Evolutionary conservation across 768 basidiomycete species (phyloP).

Genomic region (Tephrocybe sp.): DNA sequence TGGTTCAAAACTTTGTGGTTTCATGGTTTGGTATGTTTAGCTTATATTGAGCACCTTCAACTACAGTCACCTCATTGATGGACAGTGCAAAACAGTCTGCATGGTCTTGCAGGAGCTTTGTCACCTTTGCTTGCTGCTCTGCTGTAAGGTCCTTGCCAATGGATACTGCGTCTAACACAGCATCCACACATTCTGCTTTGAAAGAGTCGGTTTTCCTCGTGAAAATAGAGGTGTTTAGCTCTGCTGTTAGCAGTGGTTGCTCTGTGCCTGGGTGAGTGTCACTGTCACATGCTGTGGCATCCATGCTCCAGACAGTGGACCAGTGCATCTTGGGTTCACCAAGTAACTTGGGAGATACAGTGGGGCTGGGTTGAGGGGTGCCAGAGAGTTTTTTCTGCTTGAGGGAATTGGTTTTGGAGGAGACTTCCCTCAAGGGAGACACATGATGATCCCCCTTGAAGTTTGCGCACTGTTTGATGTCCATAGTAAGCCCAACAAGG

Average conservation of each 20-base stretch:
- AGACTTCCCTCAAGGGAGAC: constrained; percentile 11
- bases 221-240: constrained; percentile 11
- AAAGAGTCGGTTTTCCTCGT: constrained; percentile 27
- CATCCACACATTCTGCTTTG: constrained; percentile 18
- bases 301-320: constrained; percentile 8
- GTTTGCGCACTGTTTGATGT: constrained; percentile 15
- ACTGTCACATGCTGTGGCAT: not conserved
- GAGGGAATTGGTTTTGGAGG: not conserved
- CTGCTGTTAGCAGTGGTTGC: no score
- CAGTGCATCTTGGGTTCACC: not conserved
- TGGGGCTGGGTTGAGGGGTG: not conserved
- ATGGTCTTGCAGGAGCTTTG: constrained; percentile 22
- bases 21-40: constrained; percentile 30
- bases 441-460: constrained; percentile 12
- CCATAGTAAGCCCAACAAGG: constrained; percentile 5
- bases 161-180: constrained; percentile 19
- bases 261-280: no score
- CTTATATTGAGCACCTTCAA: no score
- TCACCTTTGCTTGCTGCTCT: constrained; percentile 23
- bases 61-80: no score
- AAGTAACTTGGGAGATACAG: not conserved
- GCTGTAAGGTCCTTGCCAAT: constrained; percentile 30
- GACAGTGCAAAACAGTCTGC: no score
- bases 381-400: not conserved
- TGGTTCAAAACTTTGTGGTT: no score